Base-by-base conservation (phyloP, 1,139 yeast species). In the Hemisphaericaspora subhashii region DNA sequence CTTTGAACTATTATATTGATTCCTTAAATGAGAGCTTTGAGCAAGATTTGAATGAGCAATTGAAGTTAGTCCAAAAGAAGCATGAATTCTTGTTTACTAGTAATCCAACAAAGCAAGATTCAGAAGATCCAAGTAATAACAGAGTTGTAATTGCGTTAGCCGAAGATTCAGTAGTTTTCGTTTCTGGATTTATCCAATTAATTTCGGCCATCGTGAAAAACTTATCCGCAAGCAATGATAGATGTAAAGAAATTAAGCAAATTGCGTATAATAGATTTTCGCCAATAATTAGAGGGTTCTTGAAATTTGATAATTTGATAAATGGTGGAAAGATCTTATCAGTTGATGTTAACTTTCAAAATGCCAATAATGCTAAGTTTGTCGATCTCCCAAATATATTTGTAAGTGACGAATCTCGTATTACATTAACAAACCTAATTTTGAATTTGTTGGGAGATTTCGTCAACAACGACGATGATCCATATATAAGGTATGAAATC, bases 161-260 rank as follows among this genome's bases (percentile, higher is more conserved):
- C 22, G 95, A 87, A 50, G 96, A 88, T 55, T 83, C 90, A 0
- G 64, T 86, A n/a, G 75, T 87, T 6, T 80, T 86, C 40, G 68
- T 89, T 7, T 76, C 90, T 0, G 87, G 96, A 0, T 82, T 86
- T 51, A 66, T 87, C 15, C 66, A 67, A 42, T 58, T 72, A 35
- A 54, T 70, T 5, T 61, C 74, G 5, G 56, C 66, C 1, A 57
- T 72, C 7, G 64, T 65, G 10, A 55, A 52, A 29, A 66, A 70
- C 42, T 53, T 66, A 35, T 45, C 62, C 2, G 48, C 57, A 7
- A 41, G 41, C 9, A 47, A 45, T 31, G 64, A 56, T 23, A 51
- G 66, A 25, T 57, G 65, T 2, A 49, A 39, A 20, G 68, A 64
- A 15, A 58, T 68, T 23, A 65, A 61, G 39, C 45, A 39, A 14